Evolutionary conservation across 305 asterid species (phyloP).

Genomic region (Rubia balearica): DNA sequence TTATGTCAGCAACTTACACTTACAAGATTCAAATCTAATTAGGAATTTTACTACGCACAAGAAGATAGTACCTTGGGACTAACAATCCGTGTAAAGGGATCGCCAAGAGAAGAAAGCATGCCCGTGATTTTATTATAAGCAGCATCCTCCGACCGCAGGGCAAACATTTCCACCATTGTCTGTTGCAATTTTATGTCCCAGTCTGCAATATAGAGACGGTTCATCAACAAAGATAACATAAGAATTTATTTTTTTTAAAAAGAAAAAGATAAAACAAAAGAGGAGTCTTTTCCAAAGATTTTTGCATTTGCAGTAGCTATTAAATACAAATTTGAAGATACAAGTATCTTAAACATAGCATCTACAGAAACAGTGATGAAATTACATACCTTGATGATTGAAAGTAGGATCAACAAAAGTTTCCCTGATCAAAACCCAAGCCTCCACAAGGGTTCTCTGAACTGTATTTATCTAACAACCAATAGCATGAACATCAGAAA

Average conservation of each 20-base stretch:
- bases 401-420: constrained; percentile 89
- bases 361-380: neutral
- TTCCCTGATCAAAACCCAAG: constrained; percentile 95
- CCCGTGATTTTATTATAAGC: constrained; percentile 88
- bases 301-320: neutral
- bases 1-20: neutral
- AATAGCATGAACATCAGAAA: neutral
- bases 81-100: constrained; percentile 83
- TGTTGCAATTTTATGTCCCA: constrained; percentile 92
- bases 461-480: constrained; percentile 60
- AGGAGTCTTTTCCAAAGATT: neutral
- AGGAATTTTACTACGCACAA: neutral
- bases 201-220: constrained; percentile 36
- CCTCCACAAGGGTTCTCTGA: constrained; percentile 89
- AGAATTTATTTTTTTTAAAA: too few relatives aligned
- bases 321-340: neutral
- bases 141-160: constrained; percentile 84
- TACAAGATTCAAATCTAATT: neutral
- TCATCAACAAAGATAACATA: neutral
- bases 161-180: constrained; percentile 89
- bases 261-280: neutral
- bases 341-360: neutral
- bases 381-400: constrained; percentile 75
- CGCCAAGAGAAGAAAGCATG: constrained; percentile 94
- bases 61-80: constrained; percentile 65